phyloP scores from a whole-genome alignment of 2,329 filamentous ascomycete genomes.

The Penicillium sp. region DNA sequence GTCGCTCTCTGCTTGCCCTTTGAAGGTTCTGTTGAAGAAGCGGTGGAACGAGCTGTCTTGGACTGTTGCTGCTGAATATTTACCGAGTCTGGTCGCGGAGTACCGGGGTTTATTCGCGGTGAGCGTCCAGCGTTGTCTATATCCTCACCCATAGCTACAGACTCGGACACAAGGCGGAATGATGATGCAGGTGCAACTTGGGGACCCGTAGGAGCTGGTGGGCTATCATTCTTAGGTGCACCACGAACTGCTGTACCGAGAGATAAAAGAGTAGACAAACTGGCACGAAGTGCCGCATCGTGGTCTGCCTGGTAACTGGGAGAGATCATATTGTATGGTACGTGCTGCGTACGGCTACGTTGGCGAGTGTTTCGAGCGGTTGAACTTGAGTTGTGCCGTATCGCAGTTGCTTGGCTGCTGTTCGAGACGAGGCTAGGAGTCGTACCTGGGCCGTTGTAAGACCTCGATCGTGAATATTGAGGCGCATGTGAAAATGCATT shows the following conservation, averaged over 20 bases:
- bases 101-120: slow-evolving; percentile 13
- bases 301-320: slow-evolving; percentile 80
- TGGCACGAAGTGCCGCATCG: slow-evolving; percentile 86
- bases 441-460: slow-evolving; percentile 34
- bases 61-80: slow-evolving; percentile 20
- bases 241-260: slow-evolving; percentile 86
- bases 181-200: slow-evolving; percentile 40
- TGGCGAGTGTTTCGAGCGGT: slow-evolving; percentile 32
- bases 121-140: slow-evolving; percentile 20
- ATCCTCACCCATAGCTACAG: slow-evolving; percentile 51
- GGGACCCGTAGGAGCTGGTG: slow-evolving; percentile 23
- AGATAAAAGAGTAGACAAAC: slow-evolving; percentile 91
- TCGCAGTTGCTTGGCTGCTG: slow-evolving; percentile 29
- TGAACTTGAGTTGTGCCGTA: slow-evolving; percentile 37
- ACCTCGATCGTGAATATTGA: slow-evolving; percentile 12
- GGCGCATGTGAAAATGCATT: slow-evolving; percentile 89
- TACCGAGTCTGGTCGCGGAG: slow-evolving; percentile 18
- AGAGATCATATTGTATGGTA: slow-evolving; percentile 64
- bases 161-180: slow-evolving; percentile 59
- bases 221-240: slow-evolving; percentile 58
- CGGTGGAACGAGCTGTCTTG: slow-evolving; percentile 21
- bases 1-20: slow-evolving; percentile 33
- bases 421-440: slow-evolving; percentile 44
- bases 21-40: slow-evolving; percentile 15
- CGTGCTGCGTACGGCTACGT: slow-evolving; percentile 43